Evolutionary conservation across 495 filamentous ascomycete species (phyloP), one percentile per base, ranked within the genome.

Genomic region (Hamigera avellanea): DNA sequence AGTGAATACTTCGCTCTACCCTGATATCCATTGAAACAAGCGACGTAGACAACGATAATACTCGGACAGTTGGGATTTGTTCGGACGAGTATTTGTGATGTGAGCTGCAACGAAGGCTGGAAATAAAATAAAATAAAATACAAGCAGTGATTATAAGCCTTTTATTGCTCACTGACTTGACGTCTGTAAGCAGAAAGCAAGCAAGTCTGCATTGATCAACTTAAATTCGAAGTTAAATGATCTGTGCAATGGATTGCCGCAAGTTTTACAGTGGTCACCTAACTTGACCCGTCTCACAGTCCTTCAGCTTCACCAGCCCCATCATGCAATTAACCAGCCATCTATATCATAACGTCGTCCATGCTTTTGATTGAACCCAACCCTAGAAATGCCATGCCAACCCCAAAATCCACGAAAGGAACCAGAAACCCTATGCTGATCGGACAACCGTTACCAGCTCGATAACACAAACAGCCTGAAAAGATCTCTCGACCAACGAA

Each of bases 281-380:
- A 59, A 41, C 56, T 66, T 67, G 64, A 62, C 59, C 64, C 54
- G 28, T 15, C 28, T 41, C 54, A 39, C 42, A 41, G 37, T 40
- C 27, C 31, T 30, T 27, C 5, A 32, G 13, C 31, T 31, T 35
- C 7, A 16, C 34, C 36, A 17, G 35, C 43, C 32, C 26, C 39
- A 39, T 26, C 39, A 41, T 35, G 28, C 10, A 25, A 33, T 30
- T 27, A 15, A 41, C 29, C 21, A 32, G 35, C 33, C 36, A 41
- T 42, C 37, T 38, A 43, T 48, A 30, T 26, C 40, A 39, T 49
- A 40, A 30, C 33, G 30, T 33, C 31, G 31, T 33, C 17, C 8
- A 18, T 33, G 17, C 31, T 33, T 19, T 33, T 33, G 5, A 30
- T 13, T 4, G n/a, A 30, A 30, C 4, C 21, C 21, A 23, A 23